Percentiles rank a stretch among this genome's conserved stretches.
These are phyloP conservation scores for Candida qinlingensis DNA, from an alignment of 805 yeast species.

Conservation along the genomic window DNA sequence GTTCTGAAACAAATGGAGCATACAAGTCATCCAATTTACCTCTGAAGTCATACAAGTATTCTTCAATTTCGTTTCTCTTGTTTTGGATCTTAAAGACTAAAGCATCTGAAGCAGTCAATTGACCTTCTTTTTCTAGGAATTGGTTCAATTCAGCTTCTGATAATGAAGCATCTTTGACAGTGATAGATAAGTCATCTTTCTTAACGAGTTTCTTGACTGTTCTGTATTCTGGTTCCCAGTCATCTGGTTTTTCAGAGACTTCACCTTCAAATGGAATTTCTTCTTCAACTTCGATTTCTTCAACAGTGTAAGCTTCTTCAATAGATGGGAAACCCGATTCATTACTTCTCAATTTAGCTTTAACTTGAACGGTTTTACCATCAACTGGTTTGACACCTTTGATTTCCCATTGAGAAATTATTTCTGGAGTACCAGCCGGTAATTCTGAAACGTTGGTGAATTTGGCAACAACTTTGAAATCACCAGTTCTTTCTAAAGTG, in stretches of 20 bases:
- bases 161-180: conserved; percentile 57
- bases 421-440: conserved; percentile 58
- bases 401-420: conserved; percentile 81
- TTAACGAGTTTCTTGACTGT: conserved; percentile 91
- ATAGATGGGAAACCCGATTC: conserved; percentile 93
- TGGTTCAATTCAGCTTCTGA: conserved; percentile 49
- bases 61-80: conserved; percentile 96
- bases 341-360: conserved; percentile 93
- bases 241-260: conserved; percentile 67
- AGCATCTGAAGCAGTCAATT: conserved; percentile 85
- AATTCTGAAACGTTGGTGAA: conserved; percentile 72
- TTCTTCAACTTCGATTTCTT: conserved; percentile 86
- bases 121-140: conserved; percentile 76
- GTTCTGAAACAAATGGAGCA: conserved; percentile 81
- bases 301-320: conserved; percentile 92
- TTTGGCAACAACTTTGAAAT: conserved; percentile 79
- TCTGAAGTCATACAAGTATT: conserved; percentile 95
- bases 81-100: conserved; percentile 98
- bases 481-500: conserved; percentile 87
- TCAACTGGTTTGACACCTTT: conserved; percentile 77
- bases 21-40: conserved; percentile 94
- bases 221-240: conserved; percentile 78
- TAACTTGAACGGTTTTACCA: conserved; percentile 80
- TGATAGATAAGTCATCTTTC: conserved; percentile 71
- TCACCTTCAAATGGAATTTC: conserved; percentile 64